Percentiles rank a stretch among this genome's conserved stretches.
Evolutionary conservation across 371 early-diverging fungal species (phyloP).

Genomic region (Mucor velutinosus): DNA sequence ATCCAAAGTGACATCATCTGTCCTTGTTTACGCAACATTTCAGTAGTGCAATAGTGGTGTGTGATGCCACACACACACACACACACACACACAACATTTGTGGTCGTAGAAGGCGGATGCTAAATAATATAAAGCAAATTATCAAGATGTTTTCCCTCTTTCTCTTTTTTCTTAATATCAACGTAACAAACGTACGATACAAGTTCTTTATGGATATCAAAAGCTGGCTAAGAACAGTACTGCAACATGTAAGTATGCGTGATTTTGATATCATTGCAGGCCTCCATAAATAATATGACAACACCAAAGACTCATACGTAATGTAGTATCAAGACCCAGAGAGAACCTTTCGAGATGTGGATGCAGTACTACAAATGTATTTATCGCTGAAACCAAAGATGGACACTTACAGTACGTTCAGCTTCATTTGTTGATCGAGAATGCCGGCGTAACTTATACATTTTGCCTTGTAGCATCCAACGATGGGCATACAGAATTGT

Average conservation of each 20-base stretch:
- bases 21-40: background rate
- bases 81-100: background rate
- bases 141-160: background rate
- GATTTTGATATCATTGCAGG: too few relatives aligned
- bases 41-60: background rate
- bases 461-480: slow-evolving; percentile 57
- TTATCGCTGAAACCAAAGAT: slow-evolving; percentile 70
- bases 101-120: background rate
- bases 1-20: background rate
- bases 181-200: background rate
- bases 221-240: slow-evolving; percentile 31
- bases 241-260: slow-evolving; percentile 23
- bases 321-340: slow-evolving; percentile 68
- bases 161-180: background rate
- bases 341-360: slow-evolving; percentile 70
- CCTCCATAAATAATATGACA: background rate
- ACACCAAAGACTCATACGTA: background rate
- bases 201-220: slow-evolving; percentile 24
- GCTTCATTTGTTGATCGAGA: background rate
- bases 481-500: slow-evolving; percentile 69
- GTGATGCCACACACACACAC: background rate
- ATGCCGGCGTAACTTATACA: background rate
- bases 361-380: slow-evolving; percentile 66
- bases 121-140: background rate
- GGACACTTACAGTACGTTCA: slow-evolving; percentile 68